Evolutionary conservation across 139 green algal genomes (phyloP), one percentile per base, ranked within the genome.

Genomic region (Nannochloris sp.): DNA sequence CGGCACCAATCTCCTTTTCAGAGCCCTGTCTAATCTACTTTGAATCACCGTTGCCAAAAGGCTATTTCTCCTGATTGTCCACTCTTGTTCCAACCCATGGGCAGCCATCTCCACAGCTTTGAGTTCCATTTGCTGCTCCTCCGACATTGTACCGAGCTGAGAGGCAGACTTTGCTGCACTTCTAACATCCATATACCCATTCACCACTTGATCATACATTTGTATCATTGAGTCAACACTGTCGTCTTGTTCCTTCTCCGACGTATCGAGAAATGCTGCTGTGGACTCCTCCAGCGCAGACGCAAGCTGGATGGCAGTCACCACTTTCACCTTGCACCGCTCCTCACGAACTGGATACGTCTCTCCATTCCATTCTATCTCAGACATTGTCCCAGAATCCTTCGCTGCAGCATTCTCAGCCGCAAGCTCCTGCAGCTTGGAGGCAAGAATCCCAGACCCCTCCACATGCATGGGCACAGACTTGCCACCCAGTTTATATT

Each of bases 401-500:
- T 71, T 58, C 20, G 75, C 57, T 49, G 66, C 68, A 64, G 83
- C 67, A n/a, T 77, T 70, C 64, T 84, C 78, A 4, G 71, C 56
- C 4, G 83, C 76, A 55, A 91, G 71, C 14, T 61, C 61, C 4
- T 69, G 55, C 55, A 89, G 70, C 68, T 79, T 76, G 30, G 68
- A 73, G 65, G 81, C 66, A 23, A 74, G 46, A 12, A 40, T 16
- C 51, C 60, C 13, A 31, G 33, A 14, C 37, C 49, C 26, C 20
- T 55, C 6, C 59, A 48, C 55, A 16, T 31, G 28, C 23, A 59
- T 25, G 14, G 51, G 50, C 1, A 17, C 46, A 31, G 33, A 70
- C 0, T 64, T 75, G 6, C 79, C 77, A 30, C 49, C 63, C 31
- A 91, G 75, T 72, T 95, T 84, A 70, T 96, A 96, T 16, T 76